Evolutionary conservation across 257 asterid genomes (phyloP).

Genomic region (Ehretia macrophylla): DNA sequence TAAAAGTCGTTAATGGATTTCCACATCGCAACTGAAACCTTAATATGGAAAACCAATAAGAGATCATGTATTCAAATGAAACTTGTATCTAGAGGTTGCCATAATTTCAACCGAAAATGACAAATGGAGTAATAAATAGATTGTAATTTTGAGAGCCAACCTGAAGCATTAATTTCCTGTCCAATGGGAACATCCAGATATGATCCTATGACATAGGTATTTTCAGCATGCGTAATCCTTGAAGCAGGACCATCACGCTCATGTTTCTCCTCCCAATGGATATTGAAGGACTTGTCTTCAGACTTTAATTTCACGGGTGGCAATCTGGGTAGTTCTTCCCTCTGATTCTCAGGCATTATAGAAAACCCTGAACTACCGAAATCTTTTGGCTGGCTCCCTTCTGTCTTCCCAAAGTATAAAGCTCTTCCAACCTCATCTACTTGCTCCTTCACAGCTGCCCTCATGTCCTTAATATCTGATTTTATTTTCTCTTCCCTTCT

Average conservation of each 20-base stretch:
- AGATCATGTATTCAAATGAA: no score
- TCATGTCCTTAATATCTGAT: slow-evolving; percentile 8
- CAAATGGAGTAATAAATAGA: no score
- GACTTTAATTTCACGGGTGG: slow-evolving; percentile 27
- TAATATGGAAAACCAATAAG: no score
- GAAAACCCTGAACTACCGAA: slow-evolving; percentile 7
- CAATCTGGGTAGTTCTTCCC: slow-evolving; percentile 28
- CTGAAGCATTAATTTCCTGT: slow-evolving; percentile 18
- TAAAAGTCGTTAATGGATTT: no score
- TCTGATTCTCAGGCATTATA: slow-evolving; percentile 18
- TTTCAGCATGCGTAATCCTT: slow-evolving; percentile 14
- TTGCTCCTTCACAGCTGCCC: slow-evolving; percentile 16
- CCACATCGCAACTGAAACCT: no score
- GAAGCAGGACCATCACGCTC: slow-evolving; percentile 24
- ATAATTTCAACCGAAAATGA: no score
- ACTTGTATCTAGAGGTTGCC: no score
- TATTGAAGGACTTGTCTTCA: slow-evolving; percentile 18
- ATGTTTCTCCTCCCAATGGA: slow-evolving; percentile 24
- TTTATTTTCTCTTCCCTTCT: slow-evolving; percentile 13
- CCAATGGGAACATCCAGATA: slow-evolving; percentile 31
- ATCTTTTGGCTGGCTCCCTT: slow-evolving; percentile 15
- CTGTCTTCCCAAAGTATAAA: slow-evolving; percentile 14
- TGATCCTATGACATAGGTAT: slow-evolving; percentile 17
- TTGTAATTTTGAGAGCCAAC: slow-evolving; percentile 3
- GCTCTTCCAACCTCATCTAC: slow-evolving; percentile 26